Base-by-base conservation (phyloP, 306 rosid genomes). In the Trifolium dubium region DNA sequence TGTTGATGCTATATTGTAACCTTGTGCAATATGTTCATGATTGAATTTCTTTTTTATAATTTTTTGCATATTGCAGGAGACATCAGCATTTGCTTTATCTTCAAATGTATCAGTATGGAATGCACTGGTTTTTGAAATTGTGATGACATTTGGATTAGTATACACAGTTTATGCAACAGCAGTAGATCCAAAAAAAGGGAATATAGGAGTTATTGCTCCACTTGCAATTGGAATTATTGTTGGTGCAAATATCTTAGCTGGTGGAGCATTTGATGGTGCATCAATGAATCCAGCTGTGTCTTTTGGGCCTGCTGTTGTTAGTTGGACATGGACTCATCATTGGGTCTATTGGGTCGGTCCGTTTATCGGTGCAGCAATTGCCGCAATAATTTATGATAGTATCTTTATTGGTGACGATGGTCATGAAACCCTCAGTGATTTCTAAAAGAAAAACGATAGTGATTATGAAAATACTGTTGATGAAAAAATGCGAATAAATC, bases 311-410 rank as follows among this genome's bases (percentile, higher is more conserved):
- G 92, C 96, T 2, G 78, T 88, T 4, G 90, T 87, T n/a, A 84
- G 87, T 37, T 82, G 91, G 85, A 37, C 87, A 1, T 88, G 96
- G 92, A 73, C 81, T 2, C 54, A 86, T 80, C 96, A 90, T 13
- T 90, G 95, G 98, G 85, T 92, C 59, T 92, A 90, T 47, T 87
- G 96, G 94, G 83, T 74, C 0, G 92, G 98, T 4, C 92, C 98
- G 4, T 64, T 88, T 53, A 41, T 77, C 13, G 98, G 95, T 19
- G 90, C 89, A 0, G 83, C 87, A 37, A 61, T 88, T 75, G 95
- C 91, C 2, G 94, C 91, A 10, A 63, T 87, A 54, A 79, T 92
- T n/a, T 88, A 90, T 64, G 92, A 86, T 76, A 85, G 64, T 46
- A 71, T 92, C 72, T 87, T 92, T 47, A 88, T 92, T 32, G 84